Evolutionary conservation across 352 stramenopile species (phyloP), one percentile per base, ranked within the genome.

Genomic region (Pythium insidiosum): DNA sequence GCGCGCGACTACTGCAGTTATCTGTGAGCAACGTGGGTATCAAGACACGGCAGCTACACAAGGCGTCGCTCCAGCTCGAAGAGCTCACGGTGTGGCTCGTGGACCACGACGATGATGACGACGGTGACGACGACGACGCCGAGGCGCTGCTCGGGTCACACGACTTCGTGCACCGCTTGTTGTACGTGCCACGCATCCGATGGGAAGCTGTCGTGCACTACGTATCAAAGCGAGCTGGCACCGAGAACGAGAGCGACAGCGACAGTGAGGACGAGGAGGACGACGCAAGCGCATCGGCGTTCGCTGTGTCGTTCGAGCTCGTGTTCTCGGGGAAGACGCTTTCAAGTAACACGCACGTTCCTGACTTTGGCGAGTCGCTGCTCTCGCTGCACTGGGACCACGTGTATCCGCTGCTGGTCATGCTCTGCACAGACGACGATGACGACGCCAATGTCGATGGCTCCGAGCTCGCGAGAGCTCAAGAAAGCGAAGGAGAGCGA

Each of bases 361-460:
- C 75, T 11, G 51, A 58, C 3, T 34, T 38, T 3, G 60, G 69
- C 13, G 68, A 88, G 44, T 52, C 65, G 4, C 54, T 89, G 4
- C 10, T 84, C 1, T 53, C 61, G 18, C 46, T 87, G 18, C 79
- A 85, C 28, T 89, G 76, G 76, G 76, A 89, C 34, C 77, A 68
- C 42, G 59, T 87, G 12, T 82, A 81, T 38, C 76, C 76, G 2
- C 64, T 78, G 20, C 48, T 89, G 0, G 63, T 84, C 2, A 67
- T 58, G 36, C 53, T 85, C 23, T 28, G 60, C 12, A 79, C 70
- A 0, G 60, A 74, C 19, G 57, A 73, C 10, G 63, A 80, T 6
- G 53, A 64, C 13, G 43, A 59, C 7, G 41, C 30, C 20, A 23
- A 46, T 18, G 30, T 12, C 4, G 3, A 2, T 4, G 13, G 6